Base-by-base conservation (phyloP, 2,329 filamentous ascomycete species). In the Alternaria longipes region DNA sequence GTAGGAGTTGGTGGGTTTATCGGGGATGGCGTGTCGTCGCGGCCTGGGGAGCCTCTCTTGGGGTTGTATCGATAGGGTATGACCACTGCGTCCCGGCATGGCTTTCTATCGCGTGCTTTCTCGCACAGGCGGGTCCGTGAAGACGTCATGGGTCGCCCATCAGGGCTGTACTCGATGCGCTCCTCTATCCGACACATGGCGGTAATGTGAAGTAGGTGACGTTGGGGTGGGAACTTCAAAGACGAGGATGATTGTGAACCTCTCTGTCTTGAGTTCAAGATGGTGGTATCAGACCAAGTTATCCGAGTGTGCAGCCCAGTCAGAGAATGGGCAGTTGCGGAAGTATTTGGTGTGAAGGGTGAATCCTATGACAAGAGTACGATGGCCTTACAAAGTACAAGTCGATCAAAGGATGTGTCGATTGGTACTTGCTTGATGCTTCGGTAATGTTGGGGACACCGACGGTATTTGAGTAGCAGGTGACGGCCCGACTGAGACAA, bases 171-270 rank as follows among this genome's bases (percentile, higher is more conserved):
- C 58, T 76, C 76, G 50, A 74, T 49, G n/a, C 66, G 69, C 55
- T 75, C 71, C 36, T 77, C 72, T 32, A 78, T 61, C 40, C 71
- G 66, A 56, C 76, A 78, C 76, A 78, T 78, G 24, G 59, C 65
- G 60, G 52, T 45, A 45, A 56, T 38, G 44, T 54, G 24, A 1
- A 20, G 32, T 24, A 20, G 34, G 40, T 18, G 24, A n/a, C n/a
- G 56, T 32, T 20, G 51, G 42, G 26, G 24, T n/a, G n/a, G 34
- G 18, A 14, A 8, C 20, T 32, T 8, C 20, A 34, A 32, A 28
- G 28, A 56, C 47, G 38, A 20, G 20, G 36, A 54, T 14, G 54
- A 24, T n/a, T 11, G 4, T 22, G 41, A 28, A 46, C 42, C 32
- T 40, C 57, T 34, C 58, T 32, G 47, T 64, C 67, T 65, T 64